Base-by-base conservation (phyloP, 2,329 filamentous ascomycete genomes). In the Neonectria magnoliae region DNA sequence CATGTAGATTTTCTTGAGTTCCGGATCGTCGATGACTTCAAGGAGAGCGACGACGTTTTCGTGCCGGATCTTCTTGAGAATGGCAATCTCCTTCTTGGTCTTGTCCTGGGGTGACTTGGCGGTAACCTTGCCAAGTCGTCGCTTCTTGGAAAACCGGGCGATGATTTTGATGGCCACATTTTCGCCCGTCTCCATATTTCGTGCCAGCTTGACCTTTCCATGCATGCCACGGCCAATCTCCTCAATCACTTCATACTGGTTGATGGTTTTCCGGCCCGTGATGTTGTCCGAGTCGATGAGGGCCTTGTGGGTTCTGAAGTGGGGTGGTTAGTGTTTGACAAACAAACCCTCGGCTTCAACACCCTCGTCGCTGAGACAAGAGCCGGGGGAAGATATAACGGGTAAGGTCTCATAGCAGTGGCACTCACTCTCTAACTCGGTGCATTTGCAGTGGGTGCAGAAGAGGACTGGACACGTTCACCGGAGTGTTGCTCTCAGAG, bases 91-190 rank as follows among this genome's bases (percentile, higher is more conserved):
- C 77, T 92, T 91, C 82, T 97, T 98, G 61, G 93, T 93, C 83
- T 94, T 95, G 78, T 93, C 91, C 73, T 90, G 87, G 3, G 87
- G 88, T 1, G 87, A 87, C 74, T 82, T 80, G 66, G 88, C 87
- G 2, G 86, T 90, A 60, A 95, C 91, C 76, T 92, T 92, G 57
- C 96, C 96, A n/a, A 99, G 85, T 27, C 95, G 92, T 60, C 94
- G 90, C 73, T 93, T 93, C 82, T 97, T 98, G 57, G 95, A 97
- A 77, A 96, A 97, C 41, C 96, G 90, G 62, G 97, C 93, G 51
- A 99, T 97, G 73, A 99, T 99, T 82, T 99, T 99, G 85, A 99
- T 98, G 61, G 96, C 96, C 4, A 99, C 95, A 76, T 91, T 91
- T 57, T 93, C 90, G 66, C 87, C 87, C 1, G 88, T 94, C 60